Percentiles rank a stretch among this genome's conserved stretches.
Conservation (phyloP, 495 filamentous ascomycete species). For the Astrothelium subdiscretum region DNA sequence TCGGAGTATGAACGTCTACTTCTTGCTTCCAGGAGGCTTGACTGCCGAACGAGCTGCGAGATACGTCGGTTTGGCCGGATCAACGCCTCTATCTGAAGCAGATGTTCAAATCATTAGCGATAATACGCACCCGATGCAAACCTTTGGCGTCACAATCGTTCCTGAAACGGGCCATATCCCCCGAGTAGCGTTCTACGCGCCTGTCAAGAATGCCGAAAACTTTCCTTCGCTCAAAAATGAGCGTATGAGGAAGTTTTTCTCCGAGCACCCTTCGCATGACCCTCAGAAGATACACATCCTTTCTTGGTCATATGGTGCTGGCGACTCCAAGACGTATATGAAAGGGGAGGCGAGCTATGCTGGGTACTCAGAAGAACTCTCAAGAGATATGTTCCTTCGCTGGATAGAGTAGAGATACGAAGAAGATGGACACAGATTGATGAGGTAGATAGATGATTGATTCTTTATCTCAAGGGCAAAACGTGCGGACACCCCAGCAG, state of each 20-base stretch:
- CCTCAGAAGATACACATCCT: neutral
- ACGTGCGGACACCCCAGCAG: neutral
- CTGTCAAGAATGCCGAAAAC: slow-evolving; percentile 1
- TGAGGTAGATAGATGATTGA: neutral
- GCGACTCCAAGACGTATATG: neutral
- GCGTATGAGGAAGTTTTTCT: neutral
- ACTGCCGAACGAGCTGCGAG: slow-evolving; percentile 1
- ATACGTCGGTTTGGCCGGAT: neutral
- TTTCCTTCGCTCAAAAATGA: neutral
- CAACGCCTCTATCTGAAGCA: slow-evolving; percentile 1
- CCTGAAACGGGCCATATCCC: neutral
- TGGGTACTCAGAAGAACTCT: slow-evolving; percentile 1
- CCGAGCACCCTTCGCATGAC: neutral
- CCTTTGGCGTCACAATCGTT: slow-evolving; percentile 1
- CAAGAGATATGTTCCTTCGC: neutral
- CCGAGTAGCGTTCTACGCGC: slow-evolving; percentile 1
- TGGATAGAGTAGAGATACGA: slow-evolving; percentile 1
- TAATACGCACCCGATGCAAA: neutral
- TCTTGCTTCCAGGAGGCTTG: slow-evolving; percentile 19
- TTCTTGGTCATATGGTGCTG: slow-evolving; percentile 1
- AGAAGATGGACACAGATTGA: neutral
- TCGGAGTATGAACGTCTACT: slow-evolving; percentile 65
- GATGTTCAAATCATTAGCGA: neutral
- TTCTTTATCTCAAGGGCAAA: slow-evolving; percentile 1
- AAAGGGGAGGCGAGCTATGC: slow-evolving; percentile 1